Conservation (phyloP, 345 rosid genomes). For the Dipteronia sinensis region DNA sequence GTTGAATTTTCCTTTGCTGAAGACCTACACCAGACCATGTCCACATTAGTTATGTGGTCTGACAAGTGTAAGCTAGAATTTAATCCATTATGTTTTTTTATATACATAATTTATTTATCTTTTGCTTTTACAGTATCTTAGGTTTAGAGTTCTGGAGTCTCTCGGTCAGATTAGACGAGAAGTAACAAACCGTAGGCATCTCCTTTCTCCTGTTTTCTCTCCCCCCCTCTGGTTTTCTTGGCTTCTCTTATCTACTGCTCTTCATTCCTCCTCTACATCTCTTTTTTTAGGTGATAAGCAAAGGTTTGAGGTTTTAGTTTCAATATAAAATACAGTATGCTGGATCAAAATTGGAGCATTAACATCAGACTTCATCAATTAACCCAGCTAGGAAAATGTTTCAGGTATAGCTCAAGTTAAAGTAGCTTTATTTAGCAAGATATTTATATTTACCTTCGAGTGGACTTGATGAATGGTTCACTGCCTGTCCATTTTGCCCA, state of each 20-base stretch:
- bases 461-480: conserved; percentile 69
- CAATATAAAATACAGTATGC: not conserved
- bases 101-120: not conserved
- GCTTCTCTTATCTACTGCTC: conserved; percentile 5
- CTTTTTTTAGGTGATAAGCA: not conserved
- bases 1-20: not conserved
- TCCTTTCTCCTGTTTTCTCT: not conserved
- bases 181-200: not conserved
- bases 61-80: not conserved
- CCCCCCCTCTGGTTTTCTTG: not conserved
- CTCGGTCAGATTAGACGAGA: not conserved
- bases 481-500: conserved; percentile 65
- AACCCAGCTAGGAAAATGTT: not conserved
- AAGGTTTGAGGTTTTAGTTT: not conserved
- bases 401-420: conserved; percentile 10
- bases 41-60: not conserved
- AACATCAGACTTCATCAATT: not conserved
- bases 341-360: not conserved
- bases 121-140: not conserved
- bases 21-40: not conserved
- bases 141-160: not conserved
- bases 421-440: not conserved
- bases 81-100: not conserved
- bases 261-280: not conserved
- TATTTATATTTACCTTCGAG: conserved; percentile 69